Evolutionary conservation across 108 stramenopile genomes (phyloP), one percentile per base, ranked within the genome.

Genomic region (Epithemia pelagica): DNA sequence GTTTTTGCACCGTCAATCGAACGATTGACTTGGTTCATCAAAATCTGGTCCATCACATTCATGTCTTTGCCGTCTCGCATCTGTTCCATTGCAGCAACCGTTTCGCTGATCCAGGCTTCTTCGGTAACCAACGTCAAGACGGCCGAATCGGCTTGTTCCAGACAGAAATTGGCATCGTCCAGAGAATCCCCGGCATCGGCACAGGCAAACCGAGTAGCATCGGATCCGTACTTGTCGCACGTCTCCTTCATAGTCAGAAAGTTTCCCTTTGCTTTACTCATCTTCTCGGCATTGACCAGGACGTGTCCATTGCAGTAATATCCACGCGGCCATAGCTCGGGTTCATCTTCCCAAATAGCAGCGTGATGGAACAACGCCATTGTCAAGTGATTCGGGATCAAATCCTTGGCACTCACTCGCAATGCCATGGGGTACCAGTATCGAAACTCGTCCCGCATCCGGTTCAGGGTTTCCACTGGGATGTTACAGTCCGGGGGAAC

Each of bases 391-490:
- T 99, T 99, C 18, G 91, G 92, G 64, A 99, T 97, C 54, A 99
- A 82, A 74, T 99, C 98, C 70, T 97, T 97, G 2, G 92, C 98
- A 59, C 89, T 91, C 28, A 97, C 95, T 25, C 98, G 87, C 59
- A 99, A 83, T 70, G 95, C 91, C 94, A 99, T 96, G 26, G 98
- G 98, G 70, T 99, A 99, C 95, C 95, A 98, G 69, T 94, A 96
- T 53, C 88, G 72, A 67, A 97, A 97, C 68, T 94, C 94, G 54
- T 60, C 61, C 63, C 85, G 82, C 91, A 97, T 89, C 78, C 79
- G 80, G 46, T 82, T 77, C 30, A 99, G 80, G 27, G 73, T 76
- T 27, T 78, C 92, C 60, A 68, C 70, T 23, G 90, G 74, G 62
- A 99, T 94, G 0, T 61, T 75, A 59, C 82, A 82, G 28, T 75